phyloP scores from a whole-genome alignment of 805 yeast genomes.

The Metschnikowia peoriensis region DNA sequence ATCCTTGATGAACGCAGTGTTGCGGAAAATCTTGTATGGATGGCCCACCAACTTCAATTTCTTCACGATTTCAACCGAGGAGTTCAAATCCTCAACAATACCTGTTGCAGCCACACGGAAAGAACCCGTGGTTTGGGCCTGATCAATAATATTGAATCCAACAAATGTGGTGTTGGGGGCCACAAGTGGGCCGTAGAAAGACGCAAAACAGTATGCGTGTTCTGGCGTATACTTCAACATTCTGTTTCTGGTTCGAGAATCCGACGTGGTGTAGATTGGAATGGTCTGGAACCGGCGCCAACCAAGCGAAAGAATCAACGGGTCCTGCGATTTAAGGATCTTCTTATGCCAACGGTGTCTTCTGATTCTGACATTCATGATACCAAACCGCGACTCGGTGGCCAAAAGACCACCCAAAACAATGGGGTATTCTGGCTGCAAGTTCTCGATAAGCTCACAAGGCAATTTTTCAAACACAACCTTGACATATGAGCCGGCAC shows the following conservation, averaged over 20 bases:
- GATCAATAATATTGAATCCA: slow-evolving; percentile 87
- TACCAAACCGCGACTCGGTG: slow-evolving; percentile 91
- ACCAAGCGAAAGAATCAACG: slow-evolving; percentile 87
- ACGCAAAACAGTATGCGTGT: slow-evolving; percentile 93
- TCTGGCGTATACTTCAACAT: slow-evolving; percentile 98
- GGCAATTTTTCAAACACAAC: slow-evolving; percentile 81
- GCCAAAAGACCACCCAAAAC: slow-evolving; percentile 88
- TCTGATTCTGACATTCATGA: slow-evolving; percentile 88
- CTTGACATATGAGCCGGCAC: slow-evolving; percentile 93
- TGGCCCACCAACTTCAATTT: slow-evolving; percentile 93
- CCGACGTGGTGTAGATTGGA: slow-evolving; percentile 94
- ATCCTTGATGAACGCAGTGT: slow-evolving; percentile 95
- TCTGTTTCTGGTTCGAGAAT: slow-evolving; percentile 95
- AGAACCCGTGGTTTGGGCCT: slow-evolving; percentile 78
- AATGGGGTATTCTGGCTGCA: slow-evolving; percentile 82
- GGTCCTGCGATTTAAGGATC: slow-evolving; percentile 92
- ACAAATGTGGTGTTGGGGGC: slow-evolving; percentile 98
- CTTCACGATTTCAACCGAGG: slow-evolving; percentile 88
- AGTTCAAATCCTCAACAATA: slow-evolving; percentile 88
- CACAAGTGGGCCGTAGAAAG: slow-evolving; percentile 95
- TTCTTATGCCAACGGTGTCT: slow-evolving; percentile 99
- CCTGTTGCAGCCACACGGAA: slow-evolving; percentile 98
- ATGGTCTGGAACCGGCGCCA: slow-evolving; percentile 98
- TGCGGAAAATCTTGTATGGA: slow-evolving; percentile 89
- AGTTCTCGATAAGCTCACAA: slow-evolving; percentile 84